Evolutionary conservation across 768 basidiomycete species (phyloP).

Genomic region (Suillus subluteus): DNA sequence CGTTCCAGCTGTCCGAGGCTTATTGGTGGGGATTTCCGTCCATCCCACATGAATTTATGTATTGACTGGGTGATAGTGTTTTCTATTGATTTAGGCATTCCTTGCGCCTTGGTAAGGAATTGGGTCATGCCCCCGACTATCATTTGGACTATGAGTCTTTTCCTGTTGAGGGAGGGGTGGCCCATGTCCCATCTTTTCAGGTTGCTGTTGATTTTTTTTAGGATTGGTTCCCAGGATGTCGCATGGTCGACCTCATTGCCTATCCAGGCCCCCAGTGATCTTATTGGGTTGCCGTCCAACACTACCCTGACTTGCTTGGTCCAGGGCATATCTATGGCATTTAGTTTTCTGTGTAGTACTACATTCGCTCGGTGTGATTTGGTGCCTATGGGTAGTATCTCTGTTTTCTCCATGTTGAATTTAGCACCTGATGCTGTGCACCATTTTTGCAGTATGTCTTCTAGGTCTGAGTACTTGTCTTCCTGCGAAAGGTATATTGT

Average conservation of each 20-base stretch:
- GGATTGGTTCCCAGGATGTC: conserved; percentile 6
- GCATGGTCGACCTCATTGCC: neutral
- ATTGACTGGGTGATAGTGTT: conserved; percentile 5
- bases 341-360: neutral
- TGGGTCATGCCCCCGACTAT: conserved; percentile 37
- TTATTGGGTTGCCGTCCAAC: neutral
- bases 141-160: conserved; percentile 30
- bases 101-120: conserved; percentile 39
- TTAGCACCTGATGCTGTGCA: conserved; percentile 15
- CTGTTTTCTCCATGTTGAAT: conserved; percentile 28
- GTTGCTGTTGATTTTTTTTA: conserved; percentile 10
- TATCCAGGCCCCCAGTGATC: neutral
- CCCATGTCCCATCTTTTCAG: conserved; percentile 12
- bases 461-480: conserved; percentile 14
- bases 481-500: conserved; percentile 16
- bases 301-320: neutral
- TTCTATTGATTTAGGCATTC: conserved; percentile 36
- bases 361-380: neutral
- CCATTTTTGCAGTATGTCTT: conserved; percentile 16
- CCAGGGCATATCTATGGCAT: neutral
- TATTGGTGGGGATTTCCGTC: neutral
- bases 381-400: conserved; percentile 19
- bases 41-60: conserved; percentile 19
- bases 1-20: conserved; percentile 7
- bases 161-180: neutral